Conservation (phyloP, 257 asterid genomes). For the Solanum pimpinellifolium region DNA sequence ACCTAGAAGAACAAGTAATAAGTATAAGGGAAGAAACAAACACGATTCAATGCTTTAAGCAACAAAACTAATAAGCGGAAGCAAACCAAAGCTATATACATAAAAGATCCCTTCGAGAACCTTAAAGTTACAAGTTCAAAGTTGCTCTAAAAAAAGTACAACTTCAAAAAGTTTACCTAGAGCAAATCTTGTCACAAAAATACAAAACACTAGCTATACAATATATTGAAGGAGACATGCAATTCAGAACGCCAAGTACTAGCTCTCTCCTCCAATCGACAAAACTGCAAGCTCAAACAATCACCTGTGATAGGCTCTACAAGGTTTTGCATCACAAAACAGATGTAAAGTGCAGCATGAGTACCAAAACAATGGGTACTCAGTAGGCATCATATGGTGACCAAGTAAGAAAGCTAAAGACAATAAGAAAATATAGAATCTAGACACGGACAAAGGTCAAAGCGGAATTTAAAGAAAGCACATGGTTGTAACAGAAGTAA, state of each 20-base stretch:
- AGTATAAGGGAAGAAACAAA: too few relatives aligned
- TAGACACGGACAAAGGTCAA: neutral
- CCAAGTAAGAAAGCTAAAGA: too few relatives aligned
- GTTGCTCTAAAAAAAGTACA: too few relatives aligned
- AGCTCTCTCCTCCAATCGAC: neutral
- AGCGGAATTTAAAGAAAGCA: too few relatives aligned
- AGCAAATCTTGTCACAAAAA: neutral
- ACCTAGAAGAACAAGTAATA: too few relatives aligned
- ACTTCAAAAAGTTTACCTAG: neutral
- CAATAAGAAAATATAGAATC: too few relatives aligned
- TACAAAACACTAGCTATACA: neutral
- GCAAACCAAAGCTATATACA: too few relatives aligned
- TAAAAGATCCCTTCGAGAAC: too few relatives aligned
- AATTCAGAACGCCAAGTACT: neutral
- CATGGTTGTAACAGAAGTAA: neutral
- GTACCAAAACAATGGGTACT: neutral
- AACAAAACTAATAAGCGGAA: too few relatives aligned
- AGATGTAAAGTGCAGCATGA: neutral
- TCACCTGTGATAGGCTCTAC: neutral
- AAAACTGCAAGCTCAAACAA: too few relatives aligned
- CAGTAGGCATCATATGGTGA: neutral
- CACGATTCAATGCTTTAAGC: too few relatives aligned
- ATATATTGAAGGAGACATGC: neutral
- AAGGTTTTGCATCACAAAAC: neutral
- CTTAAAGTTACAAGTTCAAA: too few relatives aligned